phyloP scores from a whole-genome alignment of 2,329 filamentous ascomycete species.

The Geoglossum cookeanum region DNA sequence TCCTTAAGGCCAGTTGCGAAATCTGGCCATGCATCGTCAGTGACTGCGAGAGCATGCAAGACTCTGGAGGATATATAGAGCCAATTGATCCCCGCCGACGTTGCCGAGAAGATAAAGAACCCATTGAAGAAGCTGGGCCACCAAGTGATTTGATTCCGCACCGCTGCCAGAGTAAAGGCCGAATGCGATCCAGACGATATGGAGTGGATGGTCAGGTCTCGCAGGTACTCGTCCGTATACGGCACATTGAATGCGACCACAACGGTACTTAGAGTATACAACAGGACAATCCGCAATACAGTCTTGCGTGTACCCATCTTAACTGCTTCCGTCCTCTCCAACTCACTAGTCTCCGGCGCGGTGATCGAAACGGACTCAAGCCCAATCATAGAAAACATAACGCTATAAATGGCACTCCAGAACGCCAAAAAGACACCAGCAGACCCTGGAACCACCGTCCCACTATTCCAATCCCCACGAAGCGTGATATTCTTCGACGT shows the following conservation, averaged over 20 bases:
- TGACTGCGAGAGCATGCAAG: slow-evolving; percentile 24
- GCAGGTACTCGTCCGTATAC: background rate
- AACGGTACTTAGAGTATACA: slow-evolving; percentile 25
- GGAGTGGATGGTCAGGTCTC: background rate
- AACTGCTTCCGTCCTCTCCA: slow-evolving; percentile 24
- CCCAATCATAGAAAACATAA: slow-evolving; percentile 25
- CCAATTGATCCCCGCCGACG: slow-evolving; percentile 23
- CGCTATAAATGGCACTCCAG: slow-evolving; percentile 23
- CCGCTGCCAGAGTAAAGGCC: slow-evolving; percentile 23
- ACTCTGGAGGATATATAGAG: slow-evolving; percentile 25
- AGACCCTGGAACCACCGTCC: slow-evolving; percentile 9
- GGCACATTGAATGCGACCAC: background rate
- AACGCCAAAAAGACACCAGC: slow-evolving; percentile 18
- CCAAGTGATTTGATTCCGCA: slow-evolving; percentile 20
- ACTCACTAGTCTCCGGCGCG: slow-evolving; percentile 24
- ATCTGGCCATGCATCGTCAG: slow-evolving; percentile 21
- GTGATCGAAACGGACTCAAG: slow-evolving; percentile 26
- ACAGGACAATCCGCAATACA: slow-evolving; percentile 23
- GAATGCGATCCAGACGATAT: background rate
- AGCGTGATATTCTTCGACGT: slow-evolving; percentile 14
- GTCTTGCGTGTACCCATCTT: slow-evolving; percentile 27
- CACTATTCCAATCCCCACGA: slow-evolving; percentile 12
- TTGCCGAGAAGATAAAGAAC: slow-evolving; percentile 26
- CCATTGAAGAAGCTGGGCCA: slow-evolving; percentile 26
- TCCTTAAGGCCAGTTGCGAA: background rate